phyloP scores from a whole-genome alignment of 768 basidiomycete genomes.

The Amanita inopinata region DNA sequence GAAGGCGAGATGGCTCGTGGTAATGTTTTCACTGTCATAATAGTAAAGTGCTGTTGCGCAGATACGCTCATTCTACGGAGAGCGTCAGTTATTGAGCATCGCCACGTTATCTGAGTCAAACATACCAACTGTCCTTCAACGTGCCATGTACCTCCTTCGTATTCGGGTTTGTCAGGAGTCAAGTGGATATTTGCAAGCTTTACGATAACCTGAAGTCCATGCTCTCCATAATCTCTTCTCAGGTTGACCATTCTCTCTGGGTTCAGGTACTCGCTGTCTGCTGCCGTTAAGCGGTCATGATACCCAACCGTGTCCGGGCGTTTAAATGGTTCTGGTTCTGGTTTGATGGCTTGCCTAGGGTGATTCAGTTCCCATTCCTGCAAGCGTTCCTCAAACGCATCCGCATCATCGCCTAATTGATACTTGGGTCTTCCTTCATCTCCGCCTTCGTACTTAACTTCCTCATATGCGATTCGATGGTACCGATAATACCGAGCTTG shows the following conservation, averaged over 20 bases:
- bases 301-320: too few relatives aligned
- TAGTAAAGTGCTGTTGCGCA: slow-evolving; percentile 10
- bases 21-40: slow-evolving; percentile 23
- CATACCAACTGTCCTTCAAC: slow-evolving; percentile 16
- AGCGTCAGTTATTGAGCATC: neutral
- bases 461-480: neutral
- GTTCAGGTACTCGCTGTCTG: too few relatives aligned
- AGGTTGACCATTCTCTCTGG: too few relatives aligned
- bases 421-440: too few relatives aligned
- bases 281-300: too few relatives aligned
- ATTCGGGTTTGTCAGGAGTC: slow-evolving; percentile 20
- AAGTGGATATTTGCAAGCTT: slow-evolving; percentile 25
- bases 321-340: neutral
- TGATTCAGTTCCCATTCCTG: neutral
- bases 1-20: slow-evolving; percentile 22
- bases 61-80: slow-evolving; percentile 5
- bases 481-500: neutral
- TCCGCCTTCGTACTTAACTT: neutral
- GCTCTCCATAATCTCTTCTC: neutral
- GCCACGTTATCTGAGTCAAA: neutral
- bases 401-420: neutral
- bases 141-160: slow-evolving; percentile 24
- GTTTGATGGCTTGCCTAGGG: neutral
- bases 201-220: slow-evolving; percentile 22
- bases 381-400: neutral